Evolutionary conservation across 2,329 filamentous ascomycete genomes (phyloP), one percentile per base, ranked within the genome.

Genomic region (Fusarium pseudoanthophilum): DNA sequence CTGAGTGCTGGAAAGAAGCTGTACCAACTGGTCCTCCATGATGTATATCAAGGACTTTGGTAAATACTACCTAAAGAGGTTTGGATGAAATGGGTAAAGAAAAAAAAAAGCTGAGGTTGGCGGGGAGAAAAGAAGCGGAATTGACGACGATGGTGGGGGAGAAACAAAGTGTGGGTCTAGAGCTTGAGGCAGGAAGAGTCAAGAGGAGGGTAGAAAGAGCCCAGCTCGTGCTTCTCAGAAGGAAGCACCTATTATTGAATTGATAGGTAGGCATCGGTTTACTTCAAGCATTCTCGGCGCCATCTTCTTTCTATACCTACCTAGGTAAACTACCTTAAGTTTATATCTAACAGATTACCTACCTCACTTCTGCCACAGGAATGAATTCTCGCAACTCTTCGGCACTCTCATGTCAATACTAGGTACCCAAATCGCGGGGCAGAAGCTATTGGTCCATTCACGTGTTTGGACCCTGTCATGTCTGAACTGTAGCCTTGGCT

Each of bases 21-120:
- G 91, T 78, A 96, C 91, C 83, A 99, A 90, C 87, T 97, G 92
- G 85, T 97, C 92, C 89, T 97, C 95, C 95, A 97, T 97, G 78
- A 71, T 79, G 72, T 65, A 52, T 61, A 55, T 70, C 63, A 45
- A 48, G 66, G 67, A 66, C 60, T 70, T 65, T 43, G 66, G 56
- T 64, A 45, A 32, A 57, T 57, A 58, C 20, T 57, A 58, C 37
- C 37, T 40, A n/a, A 64, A 51, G 30, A 64, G 52, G 60, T 40
- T 49, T 49, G 52, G 55, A 60, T 40, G 63, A 64, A 64, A 63
- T 60, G 48, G 24, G n/a, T 15, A 49, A 68, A 67, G 21, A 43
- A 68, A 62, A 37, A 37, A 51, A 72, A 71, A 71, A 60, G 49
- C 68, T 71, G 73, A 73, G 56, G 68, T 70, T 77, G 75, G 71